Conservation (phyloP, 2,329 filamentous ascomycete species). For the Elsinoe ampelina region DNA sequence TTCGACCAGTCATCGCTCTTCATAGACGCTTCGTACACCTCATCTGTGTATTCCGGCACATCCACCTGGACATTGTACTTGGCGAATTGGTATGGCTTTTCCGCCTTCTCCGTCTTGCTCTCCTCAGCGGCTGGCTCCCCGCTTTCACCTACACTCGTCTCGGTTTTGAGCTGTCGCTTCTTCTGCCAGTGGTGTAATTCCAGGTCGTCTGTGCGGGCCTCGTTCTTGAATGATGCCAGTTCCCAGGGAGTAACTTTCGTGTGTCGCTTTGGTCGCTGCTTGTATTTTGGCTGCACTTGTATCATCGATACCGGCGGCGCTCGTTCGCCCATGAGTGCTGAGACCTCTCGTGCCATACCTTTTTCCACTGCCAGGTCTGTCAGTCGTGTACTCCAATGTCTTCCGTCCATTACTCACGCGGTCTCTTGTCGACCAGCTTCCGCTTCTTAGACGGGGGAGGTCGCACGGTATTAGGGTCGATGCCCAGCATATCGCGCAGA, state of each 20-base stretch:
- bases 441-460: conserved; percentile 61
- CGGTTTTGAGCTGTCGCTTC: conserved; percentile 35
- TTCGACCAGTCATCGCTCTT: conserved; percentile 73
- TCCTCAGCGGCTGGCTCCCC: conserved; percentile 27
- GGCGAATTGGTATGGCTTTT: conserved; percentile 55
- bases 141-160: conserved; percentile 22
- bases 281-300: conserved; percentile 42
- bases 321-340: conserved; percentile 42
- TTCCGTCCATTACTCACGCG: conserved; percentile 34
- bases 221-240: conserved; percentile 63
- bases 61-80: conserved; percentile 80
- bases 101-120: conserved; percentile 23
- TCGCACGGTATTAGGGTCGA: conserved; percentile 52
- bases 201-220: conserved; percentile 62
- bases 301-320: conserved; percentile 43
- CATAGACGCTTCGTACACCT: conserved; percentile 71
- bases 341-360: conserved; percentile 43
- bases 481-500: conserved; percentile 79
- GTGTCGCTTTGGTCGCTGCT: conserved; percentile 39
- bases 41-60: conserved; percentile 73
- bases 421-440: conserved; percentile 52
- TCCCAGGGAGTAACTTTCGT: conserved; percentile 38
- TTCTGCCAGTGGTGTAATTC: conserved; percentile 73
- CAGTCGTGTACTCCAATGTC: background rate
- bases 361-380: conserved; percentile 20